A percentile compares a stretch with the other conserved stretches of the same genome.
Evolutionary conservation across 2,329 filamentous ascomycete genomes (phyloP).

Genomic region (Fulvia fulva): DNA sequence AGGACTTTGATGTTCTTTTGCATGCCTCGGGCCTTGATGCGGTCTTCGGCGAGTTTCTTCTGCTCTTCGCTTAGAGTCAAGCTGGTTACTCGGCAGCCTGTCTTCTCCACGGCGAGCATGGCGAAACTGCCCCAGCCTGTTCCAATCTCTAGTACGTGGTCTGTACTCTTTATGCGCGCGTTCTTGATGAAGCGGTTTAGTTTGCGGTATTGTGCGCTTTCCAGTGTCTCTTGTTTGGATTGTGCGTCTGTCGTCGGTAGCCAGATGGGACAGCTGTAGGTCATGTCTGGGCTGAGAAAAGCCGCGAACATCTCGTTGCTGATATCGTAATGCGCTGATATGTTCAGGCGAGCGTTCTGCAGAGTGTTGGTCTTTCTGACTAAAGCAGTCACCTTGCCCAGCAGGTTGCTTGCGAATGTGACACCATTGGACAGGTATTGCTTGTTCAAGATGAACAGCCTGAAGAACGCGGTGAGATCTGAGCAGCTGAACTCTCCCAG

Average conservation of each 20-base stretch:
- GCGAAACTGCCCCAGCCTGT: slow-evolving; percentile 74
- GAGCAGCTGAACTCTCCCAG: slow-evolving; percentile 64
- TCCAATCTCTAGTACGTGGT: slow-evolving; percentile 71
- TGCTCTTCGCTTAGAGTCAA: slow-evolving; percentile 67
- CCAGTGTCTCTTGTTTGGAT: slow-evolving; percentile 53
- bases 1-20: slow-evolving; percentile 59
- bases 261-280: slow-evolving; percentile 70
- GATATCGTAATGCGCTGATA: slow-evolving; percentile 71
- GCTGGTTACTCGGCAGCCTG: slow-evolving; percentile 65
- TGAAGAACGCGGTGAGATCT: slow-evolving; percentile 65
- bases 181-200: slow-evolving; percentile 63
- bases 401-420: slow-evolving; percentile 58
- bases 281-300: slow-evolving; percentile 72
- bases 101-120: slow-evolving; percentile 62
- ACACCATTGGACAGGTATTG: slow-evolving; percentile 60
- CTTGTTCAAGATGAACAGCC: slow-evolving; percentile 61
- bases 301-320: slow-evolving; percentile 73
- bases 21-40: slow-evolving; percentile 60
- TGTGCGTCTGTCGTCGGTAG: slow-evolving; percentile 41
- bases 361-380: slow-evolving; percentile 46
- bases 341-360: slow-evolving; percentile 58
- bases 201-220: slow-evolving; percentile 65
- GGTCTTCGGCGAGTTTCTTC: slow-evolving; percentile 62
- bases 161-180: slow-evolving; percentile 58
- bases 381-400: slow-evolving; percentile 55